Evolutionary conservation across 305 asterid species (phyloP), one percentile per base, ranked within the genome.

Genomic region (Solanum hybrid): DNA sequence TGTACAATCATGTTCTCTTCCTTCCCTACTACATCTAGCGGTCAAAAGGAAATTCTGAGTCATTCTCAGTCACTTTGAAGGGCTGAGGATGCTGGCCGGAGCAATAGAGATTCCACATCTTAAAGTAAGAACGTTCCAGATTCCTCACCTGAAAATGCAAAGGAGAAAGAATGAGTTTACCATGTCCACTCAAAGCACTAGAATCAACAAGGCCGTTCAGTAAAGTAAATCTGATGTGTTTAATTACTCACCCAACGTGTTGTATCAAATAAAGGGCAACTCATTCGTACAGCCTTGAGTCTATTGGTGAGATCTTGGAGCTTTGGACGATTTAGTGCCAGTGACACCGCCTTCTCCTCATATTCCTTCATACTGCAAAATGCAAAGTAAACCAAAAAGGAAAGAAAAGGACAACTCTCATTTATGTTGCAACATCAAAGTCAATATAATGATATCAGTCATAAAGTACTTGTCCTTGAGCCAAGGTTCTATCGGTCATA

Each of bases 101-200:
- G 94, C 98, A 95, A 91, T 96, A 69, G 85, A 97, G 88, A 90
- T 94, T 96, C 99, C 99, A 97, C 99, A 95, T 96, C 95, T 93
- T 96, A 92, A 96, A 97, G 94, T 94, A 97, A 7, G 95, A 88
- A 26, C 99, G 98, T 88, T 97, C 99, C 95, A 97, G 91, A 90
- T 97, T 97, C 90, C 94, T 90, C 88, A 97, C 99, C 99, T 97
- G 95, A 89, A 89, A 77, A 86, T 29, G 26, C 13, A 56, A 78
- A 78, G 34, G 24, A 88, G 37, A 77, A 19, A 17, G 77, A 8
- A 64, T 19, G 13, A 32, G 77, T 69, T 9, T 45, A 1, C 26
- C 42, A 85, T 56, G 77, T 1, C 9, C 88, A 56, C n/a, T 32
- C 42, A 27, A 40, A 45, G 36, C 38, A 19, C 24, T 26, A 27